These are phyloP conservation scores for Xylariaceae sp. DNA, from an alignment of 2,329 filamentous ascomycete genomes.

Conservation along the genomic window DNA sequence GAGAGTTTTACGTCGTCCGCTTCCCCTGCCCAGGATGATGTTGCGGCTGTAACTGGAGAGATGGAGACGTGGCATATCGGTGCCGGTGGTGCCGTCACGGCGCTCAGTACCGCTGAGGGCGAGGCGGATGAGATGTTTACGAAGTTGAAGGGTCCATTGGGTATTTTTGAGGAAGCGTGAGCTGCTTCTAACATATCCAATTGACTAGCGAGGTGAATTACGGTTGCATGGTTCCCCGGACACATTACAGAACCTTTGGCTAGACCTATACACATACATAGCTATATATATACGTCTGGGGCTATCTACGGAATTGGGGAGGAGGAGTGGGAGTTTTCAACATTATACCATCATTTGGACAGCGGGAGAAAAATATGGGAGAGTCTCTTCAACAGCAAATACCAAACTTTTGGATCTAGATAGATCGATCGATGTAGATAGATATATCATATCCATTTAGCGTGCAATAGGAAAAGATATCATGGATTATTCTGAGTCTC, in stretches of 20 bases:
- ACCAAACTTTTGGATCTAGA: too few species aligned
- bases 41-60: neutral
- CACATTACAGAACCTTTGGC: too few species aligned
- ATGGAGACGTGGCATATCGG: slow-evolving; percentile 73
- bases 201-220: neutral
- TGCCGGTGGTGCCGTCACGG: slow-evolving; percentile 85
- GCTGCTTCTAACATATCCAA: neutral
- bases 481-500: too few species aligned
- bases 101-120: slow-evolving; percentile 69
- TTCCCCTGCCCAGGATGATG: neutral
- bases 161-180: slow-evolving; percentile 40
- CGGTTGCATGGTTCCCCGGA: too few species aligned
- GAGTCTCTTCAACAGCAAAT: too few species aligned
- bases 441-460: too few species aligned
- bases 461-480: too few species aligned
- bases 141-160: slow-evolving; percentile 58
- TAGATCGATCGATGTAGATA: too few species aligned
- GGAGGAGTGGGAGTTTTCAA: too few species aligned
- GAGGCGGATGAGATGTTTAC: slow-evolving; percentile 90
- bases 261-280: neutral
- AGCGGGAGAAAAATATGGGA: too few species aligned
- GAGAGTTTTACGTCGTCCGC: slow-evolving; percentile 35
- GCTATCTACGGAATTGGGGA: too few species aligned
- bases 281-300: neutral
- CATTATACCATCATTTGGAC: too few species aligned